Evolutionary conservation across 306 rosid species (phyloP).

Genomic region (Delonix regia): DNA sequence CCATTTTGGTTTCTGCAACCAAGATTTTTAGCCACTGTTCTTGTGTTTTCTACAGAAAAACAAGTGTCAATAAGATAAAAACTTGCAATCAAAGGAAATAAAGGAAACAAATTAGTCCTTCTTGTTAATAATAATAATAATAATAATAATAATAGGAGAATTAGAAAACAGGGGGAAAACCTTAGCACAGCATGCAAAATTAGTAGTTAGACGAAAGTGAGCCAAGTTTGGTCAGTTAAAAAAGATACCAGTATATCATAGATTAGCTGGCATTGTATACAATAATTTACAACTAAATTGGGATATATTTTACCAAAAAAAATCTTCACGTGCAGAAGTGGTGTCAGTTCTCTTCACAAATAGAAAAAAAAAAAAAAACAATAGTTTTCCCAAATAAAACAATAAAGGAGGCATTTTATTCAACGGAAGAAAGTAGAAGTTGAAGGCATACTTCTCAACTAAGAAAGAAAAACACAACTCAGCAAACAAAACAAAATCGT

Average conservation of each 20-base stretch:
- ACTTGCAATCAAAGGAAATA: conserved; percentile 1
- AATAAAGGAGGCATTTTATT: neutral
- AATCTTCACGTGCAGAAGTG: neutral
- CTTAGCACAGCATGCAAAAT: neutral
- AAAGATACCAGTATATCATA: neutral
- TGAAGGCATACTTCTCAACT: neutral
- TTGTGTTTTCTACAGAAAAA: conserved; percentile 76
- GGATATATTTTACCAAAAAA: neutral
- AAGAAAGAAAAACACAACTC: conserved; percentile 3
- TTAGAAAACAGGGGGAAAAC: neutral
- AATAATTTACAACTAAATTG: neutral
- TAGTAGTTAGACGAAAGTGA: neutral
- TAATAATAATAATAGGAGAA: conserved; percentile 8
- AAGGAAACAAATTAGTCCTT: conserved; percentile 29
- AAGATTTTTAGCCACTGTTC: conserved; percentile 87
- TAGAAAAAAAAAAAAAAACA: neutral
- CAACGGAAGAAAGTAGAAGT: neutral
- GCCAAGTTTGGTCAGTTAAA: neutral
- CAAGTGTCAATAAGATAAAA: conserved; percentile 21
- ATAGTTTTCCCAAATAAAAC: neutral
- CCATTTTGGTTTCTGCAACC: conserved; percentile 66
- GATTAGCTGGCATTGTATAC: neutral
- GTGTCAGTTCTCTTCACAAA: neutral
- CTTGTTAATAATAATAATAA: neutral
- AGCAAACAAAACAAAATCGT: neutral